Conservation (phyloP, 2,329 filamentous ascomycete species). For the Hypoxylon sp. region DNA sequence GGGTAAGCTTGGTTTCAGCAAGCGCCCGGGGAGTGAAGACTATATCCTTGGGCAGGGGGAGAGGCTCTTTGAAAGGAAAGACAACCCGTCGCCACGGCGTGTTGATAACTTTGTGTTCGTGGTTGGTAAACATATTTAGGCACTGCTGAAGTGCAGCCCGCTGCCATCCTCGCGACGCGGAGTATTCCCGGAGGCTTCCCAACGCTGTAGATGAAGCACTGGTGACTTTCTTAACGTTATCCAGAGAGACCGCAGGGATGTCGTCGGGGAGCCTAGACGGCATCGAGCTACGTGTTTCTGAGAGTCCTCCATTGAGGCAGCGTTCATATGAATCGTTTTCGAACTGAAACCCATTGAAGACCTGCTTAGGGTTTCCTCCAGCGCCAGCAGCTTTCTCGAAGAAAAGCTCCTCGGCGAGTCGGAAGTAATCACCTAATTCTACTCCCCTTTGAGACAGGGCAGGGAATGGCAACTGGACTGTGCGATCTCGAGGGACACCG, state of each 20-base stretch:
- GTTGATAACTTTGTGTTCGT: slow-evolving; percentile 57
- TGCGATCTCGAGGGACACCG: not conserved
- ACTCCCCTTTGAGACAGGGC: slow-evolving; percentile 8
- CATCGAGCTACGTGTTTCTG: slow-evolving; percentile 34
- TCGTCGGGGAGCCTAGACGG: slow-evolving; percentile 12
- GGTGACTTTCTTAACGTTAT: not conserved
- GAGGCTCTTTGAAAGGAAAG: slow-evolving; percentile 53
- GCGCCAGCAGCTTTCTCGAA: slow-evolving; percentile 17
- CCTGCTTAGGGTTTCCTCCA: too few species aligned
- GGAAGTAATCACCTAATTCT: slow-evolving; percentile 4
- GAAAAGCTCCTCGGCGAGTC: slow-evolving; percentile 29
- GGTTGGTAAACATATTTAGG: slow-evolving; percentile 57
- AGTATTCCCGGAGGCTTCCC: slow-evolving; percentile 36
- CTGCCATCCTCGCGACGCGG: slow-evolving; percentile 58
- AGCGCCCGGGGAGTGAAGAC: slow-evolving; percentile 43
- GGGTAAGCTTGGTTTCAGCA: slow-evolving; percentile 24
- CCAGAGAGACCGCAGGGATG: not conserved
- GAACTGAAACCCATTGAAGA: slow-evolving; percentile 51
- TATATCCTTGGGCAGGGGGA: slow-evolving; percentile 47
- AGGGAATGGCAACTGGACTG: slow-evolving; percentile 41
- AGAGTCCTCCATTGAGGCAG: slow-evolving; percentile 52
- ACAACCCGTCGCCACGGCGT: slow-evolving; percentile 57
- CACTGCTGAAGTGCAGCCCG: slow-evolving; percentile 63
- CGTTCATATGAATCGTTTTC: slow-evolving; percentile 54
- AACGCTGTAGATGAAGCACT: not conserved